These are phyloP conservation scores for Syzygium jambos DNA, from an alignment of 345 rosid species.

Conservation along the genomic window DNA sequence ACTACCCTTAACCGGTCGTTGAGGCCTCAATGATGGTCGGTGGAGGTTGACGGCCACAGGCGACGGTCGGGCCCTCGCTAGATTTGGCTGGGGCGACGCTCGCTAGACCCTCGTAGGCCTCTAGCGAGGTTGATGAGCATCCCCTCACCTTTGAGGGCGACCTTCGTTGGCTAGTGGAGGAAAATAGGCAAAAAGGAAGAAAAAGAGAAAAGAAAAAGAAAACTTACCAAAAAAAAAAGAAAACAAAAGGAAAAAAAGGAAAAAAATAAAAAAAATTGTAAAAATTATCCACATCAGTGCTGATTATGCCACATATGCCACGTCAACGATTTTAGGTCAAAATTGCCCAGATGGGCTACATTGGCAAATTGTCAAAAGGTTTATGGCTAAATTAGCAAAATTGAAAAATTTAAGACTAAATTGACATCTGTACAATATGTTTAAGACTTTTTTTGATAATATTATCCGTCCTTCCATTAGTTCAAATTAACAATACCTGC, in stretches of 20 bases:
- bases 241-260: neutral
- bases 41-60: neutral
- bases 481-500: neutral
- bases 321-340: too few species aligned
- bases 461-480: neutral
- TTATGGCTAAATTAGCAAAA: too few species aligned
- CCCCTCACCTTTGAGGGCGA: neutral
- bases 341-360: neutral
- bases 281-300: neutral
- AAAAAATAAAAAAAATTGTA: neutral
- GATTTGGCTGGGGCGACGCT: neutral
- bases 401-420: too few species aligned
- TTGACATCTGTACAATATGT: too few species aligned
- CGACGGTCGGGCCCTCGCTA: accelerated
- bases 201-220: neutral
- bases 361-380: too few species aligned
- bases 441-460: neutral
- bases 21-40: neutral
- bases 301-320: too few species aligned
- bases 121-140: neutral
- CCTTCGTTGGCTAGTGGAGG: accelerated
- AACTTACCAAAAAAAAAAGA: neutral
- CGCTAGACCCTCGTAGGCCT: neutral
- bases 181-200: neutral
- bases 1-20: neutral